These are phyloP conservation scores for Meira miltonrushii DNA, from an alignment of 1,284 basidiomycete species.

Conservation along the genomic window DNA sequence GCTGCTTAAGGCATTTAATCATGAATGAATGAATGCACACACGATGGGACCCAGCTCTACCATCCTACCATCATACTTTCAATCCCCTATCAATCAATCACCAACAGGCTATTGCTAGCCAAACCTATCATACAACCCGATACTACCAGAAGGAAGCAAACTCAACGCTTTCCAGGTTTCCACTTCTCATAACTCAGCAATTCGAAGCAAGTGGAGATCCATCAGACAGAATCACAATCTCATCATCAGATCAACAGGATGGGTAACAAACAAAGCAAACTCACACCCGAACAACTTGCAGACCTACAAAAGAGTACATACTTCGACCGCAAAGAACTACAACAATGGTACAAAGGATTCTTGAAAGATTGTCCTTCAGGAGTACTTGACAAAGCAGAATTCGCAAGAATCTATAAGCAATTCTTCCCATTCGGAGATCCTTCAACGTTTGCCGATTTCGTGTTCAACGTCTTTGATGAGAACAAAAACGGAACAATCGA, in stretches of 20 bases:
- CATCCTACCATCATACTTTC: background rate
- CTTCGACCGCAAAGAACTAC: constrained; percentile 99
- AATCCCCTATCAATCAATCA: background rate
- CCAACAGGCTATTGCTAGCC: background rate
- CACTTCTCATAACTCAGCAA: background rate
- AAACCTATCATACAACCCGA: background rate
- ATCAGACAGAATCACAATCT: background rate
- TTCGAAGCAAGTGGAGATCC: background rate
- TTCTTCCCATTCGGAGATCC: constrained; percentile 99
- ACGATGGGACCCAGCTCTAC: background rate
- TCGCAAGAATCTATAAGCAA: constrained; percentile 96
- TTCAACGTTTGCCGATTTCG: constrained; percentile 92
- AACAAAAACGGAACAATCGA: constrained; percentile 51
- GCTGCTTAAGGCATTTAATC: too few species aligned
- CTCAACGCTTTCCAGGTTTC: background rate
- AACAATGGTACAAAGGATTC: constrained; percentile 99
- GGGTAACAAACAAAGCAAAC: constrained; percentile 97
- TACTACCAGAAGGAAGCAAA: background rate
- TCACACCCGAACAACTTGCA: constrained; percentile 86
- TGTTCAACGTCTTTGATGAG: constrained; percentile 69
- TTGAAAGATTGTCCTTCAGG: constrained; percentile 97
- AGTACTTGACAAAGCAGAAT: constrained; percentile 91
- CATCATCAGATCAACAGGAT: constrained; percentile 41
- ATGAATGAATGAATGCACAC: too few species aligned
- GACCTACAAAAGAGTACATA: constrained; percentile 98